These are phyloP conservation scores for Fusarium sp. DNA, from an alignment of 2,329 filamentous ascomycete species.

Conservation along the genomic window DNA sequence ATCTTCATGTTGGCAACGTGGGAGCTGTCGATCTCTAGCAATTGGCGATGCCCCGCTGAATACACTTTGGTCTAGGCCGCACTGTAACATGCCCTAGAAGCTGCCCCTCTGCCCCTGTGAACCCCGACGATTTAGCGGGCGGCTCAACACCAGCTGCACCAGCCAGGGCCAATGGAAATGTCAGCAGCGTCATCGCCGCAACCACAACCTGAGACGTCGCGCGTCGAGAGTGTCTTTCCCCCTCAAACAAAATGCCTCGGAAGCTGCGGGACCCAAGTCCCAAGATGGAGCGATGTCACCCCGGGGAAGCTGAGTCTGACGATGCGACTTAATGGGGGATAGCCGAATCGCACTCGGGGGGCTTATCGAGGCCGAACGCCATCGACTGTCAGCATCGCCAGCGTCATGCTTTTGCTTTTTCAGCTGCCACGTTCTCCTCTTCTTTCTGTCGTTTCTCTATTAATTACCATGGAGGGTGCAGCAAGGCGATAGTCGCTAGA, in stretches of 20 bases:
- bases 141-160: too few species aligned
- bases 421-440: too few species aligned
- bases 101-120: conserved; percentile 10
- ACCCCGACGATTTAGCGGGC: conserved; percentile 1
- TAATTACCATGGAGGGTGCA: too few species aligned
- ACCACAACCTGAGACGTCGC: conserved; percentile 27
- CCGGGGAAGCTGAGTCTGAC: neutral
- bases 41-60: neutral
- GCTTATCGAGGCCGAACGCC: neutral
- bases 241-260: conserved; percentile 8
- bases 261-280: neutral
- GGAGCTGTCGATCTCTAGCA: too few species aligned
- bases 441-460: too few species aligned
- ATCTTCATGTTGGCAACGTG: too few species aligned
- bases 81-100: too few species aligned
- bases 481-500: too few species aligned
- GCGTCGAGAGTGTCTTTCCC: neutral
- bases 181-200: conserved; percentile 20
- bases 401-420: too few species aligned
- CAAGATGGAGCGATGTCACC: neutral
- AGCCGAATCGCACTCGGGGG: too few species aligned
- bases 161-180: conserved; percentile 10
- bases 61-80: neutral
- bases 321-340: too few species aligned
- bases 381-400: neutral